Evolutionary conservation across 805 yeast genomes (phyloP).

Genomic region (Brettanomyces bruxellensis): DNA sequence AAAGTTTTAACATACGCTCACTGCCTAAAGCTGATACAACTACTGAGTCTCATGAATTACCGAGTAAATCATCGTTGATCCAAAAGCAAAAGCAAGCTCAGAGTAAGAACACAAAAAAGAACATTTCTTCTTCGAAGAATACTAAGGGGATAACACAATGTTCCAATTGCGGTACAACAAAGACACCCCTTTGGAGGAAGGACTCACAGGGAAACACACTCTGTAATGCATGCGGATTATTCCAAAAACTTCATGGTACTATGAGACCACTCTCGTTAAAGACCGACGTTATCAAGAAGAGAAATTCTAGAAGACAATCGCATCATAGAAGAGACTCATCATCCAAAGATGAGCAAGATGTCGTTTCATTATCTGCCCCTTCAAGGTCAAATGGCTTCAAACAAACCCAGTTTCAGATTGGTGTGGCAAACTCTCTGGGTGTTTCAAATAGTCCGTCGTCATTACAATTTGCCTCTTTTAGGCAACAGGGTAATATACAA

Average conservation of each 20-base stretch:
- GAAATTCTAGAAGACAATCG: conserved; percentile 36
- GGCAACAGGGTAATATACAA: conserved; percentile 1
- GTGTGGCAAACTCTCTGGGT: background rate
- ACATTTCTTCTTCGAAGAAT: background rate
- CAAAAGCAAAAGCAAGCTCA: background rate
- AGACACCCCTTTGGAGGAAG: conserved; percentile 56
- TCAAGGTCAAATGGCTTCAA: background rate
- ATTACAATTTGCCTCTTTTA: background rate
- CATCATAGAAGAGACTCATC: background rate
- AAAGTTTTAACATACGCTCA: background rate
- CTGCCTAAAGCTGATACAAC: background rate
- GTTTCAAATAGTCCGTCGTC: background rate
- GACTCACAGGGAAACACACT: conserved; percentile 51
- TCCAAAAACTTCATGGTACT: conserved; percentile 52
- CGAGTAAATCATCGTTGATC: too few relatives aligned
- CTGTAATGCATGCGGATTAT: conserved; percentile 59
- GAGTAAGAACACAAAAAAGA: background rate
- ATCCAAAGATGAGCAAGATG: too few relatives aligned
- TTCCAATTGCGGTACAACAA: conserved; percentile 47
- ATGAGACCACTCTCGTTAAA: conserved; percentile 45
- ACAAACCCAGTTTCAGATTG: background rate
- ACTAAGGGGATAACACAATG: conserved; percentile 31
- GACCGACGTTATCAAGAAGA: conserved; percentile 69
- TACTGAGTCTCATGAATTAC: too few relatives aligned
- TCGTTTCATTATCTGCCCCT: background rate